A percentile compares a stretch with the other conserved stretches of the same genome.
Evolutionary conservation across 2,329 filamentous ascomycete species (phyloP).

Genomic region (Diplodia corticola): DNA sequence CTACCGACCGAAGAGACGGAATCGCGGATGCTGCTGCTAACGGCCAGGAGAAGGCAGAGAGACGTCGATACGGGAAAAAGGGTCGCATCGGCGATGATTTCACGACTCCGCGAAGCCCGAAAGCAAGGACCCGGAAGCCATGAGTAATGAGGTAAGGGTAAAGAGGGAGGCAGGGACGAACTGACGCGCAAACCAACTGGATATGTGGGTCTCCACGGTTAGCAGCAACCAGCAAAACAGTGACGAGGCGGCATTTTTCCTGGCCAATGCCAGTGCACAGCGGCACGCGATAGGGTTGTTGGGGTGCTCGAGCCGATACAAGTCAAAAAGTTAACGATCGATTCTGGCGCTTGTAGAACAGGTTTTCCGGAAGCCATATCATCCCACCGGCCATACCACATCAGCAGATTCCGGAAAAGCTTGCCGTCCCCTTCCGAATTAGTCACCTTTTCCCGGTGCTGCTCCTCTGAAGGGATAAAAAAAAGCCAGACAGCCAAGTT

Average conservation of each 20-base stretch:
- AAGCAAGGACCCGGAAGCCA: background rate
- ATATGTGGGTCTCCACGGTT: constrained; percentile 1
- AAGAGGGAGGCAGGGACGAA: background rate
- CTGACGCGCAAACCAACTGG: background rate
- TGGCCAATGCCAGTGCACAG: background rate
- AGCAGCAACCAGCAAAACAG: background rate
- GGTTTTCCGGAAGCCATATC: constrained; percentile 15
- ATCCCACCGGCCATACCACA: constrained; percentile 7
- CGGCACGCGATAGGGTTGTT: background rate
- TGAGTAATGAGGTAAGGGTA: constrained; percentile 14
- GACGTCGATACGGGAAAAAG: constrained; percentile 2
- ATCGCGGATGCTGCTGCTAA: background rate
- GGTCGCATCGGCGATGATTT: constrained; percentile 8
- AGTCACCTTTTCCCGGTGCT: background rate
- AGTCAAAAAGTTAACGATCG: constrained; percentile 13
- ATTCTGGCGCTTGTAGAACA: constrained; percentile 20
- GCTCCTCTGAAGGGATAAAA: background rate
- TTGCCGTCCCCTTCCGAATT: background rate
- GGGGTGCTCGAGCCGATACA: background rate
- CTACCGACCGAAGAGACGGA: constrained; percentile 10
- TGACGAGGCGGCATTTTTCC: background rate
- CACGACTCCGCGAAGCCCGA: background rate
- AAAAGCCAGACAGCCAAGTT: constrained; percentile 6
- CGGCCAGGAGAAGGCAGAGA: background rate
- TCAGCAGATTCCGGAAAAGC: background rate